Evolutionary conservation across 345 rosid species (phyloP).

Genomic region (Corchorus capsularis): DNA sequence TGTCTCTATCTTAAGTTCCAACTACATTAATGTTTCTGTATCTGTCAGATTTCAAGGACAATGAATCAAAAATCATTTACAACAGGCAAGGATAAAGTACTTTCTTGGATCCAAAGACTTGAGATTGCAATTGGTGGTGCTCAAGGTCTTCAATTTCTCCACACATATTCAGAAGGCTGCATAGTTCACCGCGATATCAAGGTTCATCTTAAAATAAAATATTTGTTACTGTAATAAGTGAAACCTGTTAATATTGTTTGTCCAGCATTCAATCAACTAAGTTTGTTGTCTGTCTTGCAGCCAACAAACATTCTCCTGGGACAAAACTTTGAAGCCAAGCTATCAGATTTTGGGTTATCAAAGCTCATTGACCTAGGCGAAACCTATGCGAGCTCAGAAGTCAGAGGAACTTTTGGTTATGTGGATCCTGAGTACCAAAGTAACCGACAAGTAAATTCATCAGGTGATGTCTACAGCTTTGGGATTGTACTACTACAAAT

Average conservation of each 20-base stretch:
- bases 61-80: neutral
- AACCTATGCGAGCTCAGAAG: slow-evolving; percentile 50
- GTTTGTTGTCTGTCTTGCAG: slow-evolving; percentile 26
- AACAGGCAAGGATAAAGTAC: slow-evolving; percentile 42
- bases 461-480: slow-evolving; percentile 54
- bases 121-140: slow-evolving; percentile 49
- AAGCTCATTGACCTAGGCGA: slow-evolving; percentile 45
- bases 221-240: neutral
- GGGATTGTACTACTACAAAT: slow-evolving; percentile 54
- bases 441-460: slow-evolving; percentile 28
- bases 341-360: slow-evolving; percentile 54
- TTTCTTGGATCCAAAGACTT: slow-evolving; percentile 54
- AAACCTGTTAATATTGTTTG: neutral
- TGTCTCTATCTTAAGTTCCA: neutral
- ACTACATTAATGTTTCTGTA: neutral
- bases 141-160: slow-evolving; percentile 51
- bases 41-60: neutral
- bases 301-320: slow-evolving; percentile 59
- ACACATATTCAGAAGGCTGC: slow-evolving; percentile 49
- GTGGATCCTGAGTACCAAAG: slow-evolving; percentile 38
- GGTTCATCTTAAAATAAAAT: slow-evolving; percentile 35
- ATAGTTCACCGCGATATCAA: slow-evolving; percentile 59
- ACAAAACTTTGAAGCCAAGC: slow-evolving; percentile 50
- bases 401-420: slow-evolving; percentile 55
- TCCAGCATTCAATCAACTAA: neutral